Base-by-base conservation (phyloP, 2,329 filamentous ascomycete genomes). In the Davidsoniella eucalypti region DNA sequence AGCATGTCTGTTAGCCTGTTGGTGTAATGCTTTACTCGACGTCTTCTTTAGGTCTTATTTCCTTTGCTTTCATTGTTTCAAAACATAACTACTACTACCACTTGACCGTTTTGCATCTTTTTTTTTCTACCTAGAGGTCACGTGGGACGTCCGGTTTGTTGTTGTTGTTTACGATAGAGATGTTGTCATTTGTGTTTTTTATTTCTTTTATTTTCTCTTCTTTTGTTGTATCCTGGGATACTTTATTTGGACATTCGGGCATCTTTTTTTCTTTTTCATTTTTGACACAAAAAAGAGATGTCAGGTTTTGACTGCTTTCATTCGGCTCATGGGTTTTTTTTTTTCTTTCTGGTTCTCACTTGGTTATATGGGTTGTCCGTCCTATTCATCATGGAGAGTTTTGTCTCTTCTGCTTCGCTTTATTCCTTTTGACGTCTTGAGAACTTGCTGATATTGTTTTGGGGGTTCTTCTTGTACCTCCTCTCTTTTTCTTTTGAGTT, bases 181-280 rank as follows among this genome's bases (percentile, higher is more conserved):
- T 29, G 26, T 29, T 47, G 44, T 14, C 12, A 17, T 38, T 38
- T 46, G 16, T 18, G 18, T 47, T 23, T 40, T 16, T 21, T 7
- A 38, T 38, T 44, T 37, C 44, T 47, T 48, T 29, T 39, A 14
- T 38, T 52, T 38, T 9, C 26, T 47, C 39, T 41, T 41, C n/a
- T 23, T 23, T 29, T 8, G 26, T 29, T 29, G 26, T 29, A 29
- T 29, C 10, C 10, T 29, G 26, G 26, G 26, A 29, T 29, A 29
- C 10, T 8, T 42, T 14, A 42, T 42, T 42, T 23, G 38, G n/a
- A 18, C 40, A 9, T 42, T 9, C 2, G 8, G 17, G 40, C 18
- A 12, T 42, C 17, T 42, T 23, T 23, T 43, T 18, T 44, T 33
- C 37, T 9, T 43, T 18, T 44, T 33, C 39, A 4, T 37, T 9